A percentile compares a stretch with the other conserved stretches of the same genome.
Evolutionary conservation across 2,329 filamentous ascomycete genomes (phyloP).

Genomic region (Cladophialophora carrionii): DNA sequence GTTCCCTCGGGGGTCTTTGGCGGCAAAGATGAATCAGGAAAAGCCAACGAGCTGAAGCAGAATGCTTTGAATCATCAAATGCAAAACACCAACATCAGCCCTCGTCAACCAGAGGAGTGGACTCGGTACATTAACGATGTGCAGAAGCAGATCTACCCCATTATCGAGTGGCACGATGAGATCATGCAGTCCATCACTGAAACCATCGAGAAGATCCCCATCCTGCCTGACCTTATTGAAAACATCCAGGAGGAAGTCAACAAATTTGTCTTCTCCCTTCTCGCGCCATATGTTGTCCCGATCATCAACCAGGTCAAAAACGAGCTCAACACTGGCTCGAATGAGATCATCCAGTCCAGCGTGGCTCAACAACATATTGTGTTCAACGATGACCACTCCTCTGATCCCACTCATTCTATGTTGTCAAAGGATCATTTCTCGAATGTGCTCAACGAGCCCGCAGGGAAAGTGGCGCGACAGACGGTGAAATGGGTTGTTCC

Average conservation of each 20-base stretch:
- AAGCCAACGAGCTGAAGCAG: conserved; percentile 77
- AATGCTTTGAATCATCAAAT: conserved; percentile 76
- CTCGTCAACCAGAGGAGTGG: conserved; percentile 80
- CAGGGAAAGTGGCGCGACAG: conserved; percentile 77
- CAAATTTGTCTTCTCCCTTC: conserved; percentile 85
- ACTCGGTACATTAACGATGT: conserved; percentile 74
- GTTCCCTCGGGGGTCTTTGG: conserved; percentile 82
- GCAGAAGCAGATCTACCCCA: conserved; percentile 80
- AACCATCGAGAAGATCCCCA: conserved; percentile 81
- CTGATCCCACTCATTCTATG: conserved; percentile 93
- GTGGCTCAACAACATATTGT: conserved; percentile 83
- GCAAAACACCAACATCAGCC: conserved; percentile 72
- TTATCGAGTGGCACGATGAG: conserved; percentile 88
- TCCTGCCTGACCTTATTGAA: conserved; percentile 82
- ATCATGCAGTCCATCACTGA: conserved; percentile 77
- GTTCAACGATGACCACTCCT: conserved; percentile 74
- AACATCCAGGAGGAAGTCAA: conserved; percentile 85
- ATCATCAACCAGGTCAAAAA: conserved; percentile 84
- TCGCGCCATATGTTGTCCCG: conserved; percentile 84
- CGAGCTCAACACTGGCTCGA: conserved; percentile 82
- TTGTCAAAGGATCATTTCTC: conserved; percentile 94
- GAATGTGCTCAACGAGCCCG: conserved; percentile 85
- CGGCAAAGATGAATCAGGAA: conserved; percentile 70
- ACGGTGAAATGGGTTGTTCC: conserved; percentile 85
- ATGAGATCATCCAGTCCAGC: conserved; percentile 84